These are phyloP conservation scores for Kockiozyma suomiensis DNA, from an alignment of 805 yeast genomes.

Conservation along the genomic window DNA sequence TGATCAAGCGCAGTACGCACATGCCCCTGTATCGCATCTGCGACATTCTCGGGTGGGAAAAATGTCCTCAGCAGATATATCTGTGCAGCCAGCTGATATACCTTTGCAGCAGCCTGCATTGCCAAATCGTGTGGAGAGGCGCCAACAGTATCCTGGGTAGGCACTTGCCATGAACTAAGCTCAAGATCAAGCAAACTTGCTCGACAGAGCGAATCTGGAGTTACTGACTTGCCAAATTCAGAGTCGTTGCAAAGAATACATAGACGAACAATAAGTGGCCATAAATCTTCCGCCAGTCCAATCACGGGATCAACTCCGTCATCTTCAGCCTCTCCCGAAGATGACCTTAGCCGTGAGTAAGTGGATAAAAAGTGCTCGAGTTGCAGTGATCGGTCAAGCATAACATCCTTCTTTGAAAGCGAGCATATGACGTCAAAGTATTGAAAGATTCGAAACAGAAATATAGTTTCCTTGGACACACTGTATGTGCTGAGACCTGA, in stretches of 20 bases:
- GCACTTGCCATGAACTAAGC: constrained; percentile 27
- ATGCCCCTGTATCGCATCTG: constrained; percentile 23
- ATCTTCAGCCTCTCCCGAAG: neutral
- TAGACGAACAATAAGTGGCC: constrained; percentile 33
- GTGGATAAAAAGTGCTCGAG: constrained; percentile 29
- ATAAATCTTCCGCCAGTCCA: constrained; percentile 29
- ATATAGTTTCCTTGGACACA: constrained; percentile 27
- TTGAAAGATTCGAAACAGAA: constrained; percentile 31
- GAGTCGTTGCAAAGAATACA: constrained; percentile 32
- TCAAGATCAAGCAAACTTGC: constrained; percentile 32
- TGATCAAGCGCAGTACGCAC: constrained; percentile 28
- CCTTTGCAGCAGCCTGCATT: constrained; percentile 32
- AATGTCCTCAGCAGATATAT: constrained; percentile 30
- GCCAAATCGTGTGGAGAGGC: constrained; percentile 21
- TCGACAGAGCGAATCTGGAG: constrained; percentile 21
- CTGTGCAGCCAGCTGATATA: constrained; percentile 32
- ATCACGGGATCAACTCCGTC: constrained; percentile 33
- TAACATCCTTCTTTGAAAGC: constrained; percentile 20
- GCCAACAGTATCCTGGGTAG: neutral
- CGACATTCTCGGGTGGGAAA: constrained; percentile 23
- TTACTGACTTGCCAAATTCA: constrained; percentile 25
- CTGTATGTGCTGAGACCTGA: neutral
- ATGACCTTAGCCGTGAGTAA: constrained; percentile 16
- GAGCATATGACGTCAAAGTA: constrained; percentile 34
- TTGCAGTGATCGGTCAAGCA: constrained; percentile 27